These are phyloP conservation scores for Ogataea neopini DNA, from an alignment of 805 yeast genomes.

Conservation along the genomic window DNA sequence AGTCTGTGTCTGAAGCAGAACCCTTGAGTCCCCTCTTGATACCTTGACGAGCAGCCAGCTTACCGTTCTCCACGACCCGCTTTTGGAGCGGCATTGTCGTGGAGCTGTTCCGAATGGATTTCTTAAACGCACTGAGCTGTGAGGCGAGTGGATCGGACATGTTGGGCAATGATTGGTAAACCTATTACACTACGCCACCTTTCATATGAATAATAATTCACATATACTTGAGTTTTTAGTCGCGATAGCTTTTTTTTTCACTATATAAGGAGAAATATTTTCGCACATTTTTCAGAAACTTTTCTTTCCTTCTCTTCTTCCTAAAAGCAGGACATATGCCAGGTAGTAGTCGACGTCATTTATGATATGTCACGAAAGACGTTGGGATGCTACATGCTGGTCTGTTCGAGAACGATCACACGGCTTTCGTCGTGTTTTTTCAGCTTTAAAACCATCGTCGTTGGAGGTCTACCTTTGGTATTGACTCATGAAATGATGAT, in stretches of 20 bases:
- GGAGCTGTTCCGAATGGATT: constrained; percentile 53
- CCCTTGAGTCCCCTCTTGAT: constrained; percentile 15
- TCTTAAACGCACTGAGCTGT: constrained; percentile 64
- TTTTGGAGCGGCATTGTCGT: constrained; percentile 48
- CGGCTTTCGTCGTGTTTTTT: constrained; percentile 4
- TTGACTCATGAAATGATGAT: constrained; percentile 93
- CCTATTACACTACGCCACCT: too few species aligned
- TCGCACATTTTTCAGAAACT: neutral
- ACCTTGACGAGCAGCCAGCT: constrained; percentile 2
- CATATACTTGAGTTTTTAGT: neutral
- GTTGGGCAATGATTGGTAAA: neutral
- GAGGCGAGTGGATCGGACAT: constrained; percentile 38
- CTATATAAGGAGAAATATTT: neutral
- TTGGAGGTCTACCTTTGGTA: constrained; percentile 79
- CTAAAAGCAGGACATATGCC: constrained; percentile 11
- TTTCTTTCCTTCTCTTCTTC: neutral
- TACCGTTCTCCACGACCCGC: constrained; percentile 27
- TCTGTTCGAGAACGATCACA: constrained; percentile 18
- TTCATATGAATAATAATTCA: too few species aligned
- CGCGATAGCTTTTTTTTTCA: neutral
- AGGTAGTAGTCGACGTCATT: constrained; percentile 16
- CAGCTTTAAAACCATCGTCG: constrained; percentile 99
- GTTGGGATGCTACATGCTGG: constrained; percentile 28
- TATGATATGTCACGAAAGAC: constrained; percentile 3
- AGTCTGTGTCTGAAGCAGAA: constrained; percentile 11